These are phyloP conservation scores for Ettlia oleoabundans DNA, from an alignment of 139 green algal genomes.

Conservation along the genomic window DNA sequence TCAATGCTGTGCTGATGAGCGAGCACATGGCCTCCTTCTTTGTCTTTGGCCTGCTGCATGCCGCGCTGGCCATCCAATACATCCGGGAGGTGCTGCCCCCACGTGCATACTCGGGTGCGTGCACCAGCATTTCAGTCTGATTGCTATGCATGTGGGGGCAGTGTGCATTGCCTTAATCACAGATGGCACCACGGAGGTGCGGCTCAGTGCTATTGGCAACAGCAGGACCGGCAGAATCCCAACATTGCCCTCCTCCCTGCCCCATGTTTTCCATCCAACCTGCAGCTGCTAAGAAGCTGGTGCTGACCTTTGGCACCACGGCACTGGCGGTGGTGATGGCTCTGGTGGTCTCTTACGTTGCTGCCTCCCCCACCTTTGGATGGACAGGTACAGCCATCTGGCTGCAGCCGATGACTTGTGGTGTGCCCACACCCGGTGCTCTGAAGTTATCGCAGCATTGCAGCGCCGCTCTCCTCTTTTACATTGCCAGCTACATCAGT, in stretches of 20 bases:
- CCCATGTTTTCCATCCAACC: too few relatives aligned
- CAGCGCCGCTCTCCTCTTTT: too few relatives aligned
- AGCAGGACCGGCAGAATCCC: too few relatives aligned
- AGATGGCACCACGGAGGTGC: too few relatives aligned
- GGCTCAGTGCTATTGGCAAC: too few relatives aligned
- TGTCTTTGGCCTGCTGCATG: slow-evolving; percentile 83
- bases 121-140: neutral
- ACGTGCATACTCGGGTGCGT: slow-evolving; percentile 51
- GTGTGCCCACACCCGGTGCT: too few relatives aligned
- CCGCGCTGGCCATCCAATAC: slow-evolving; percentile 69
- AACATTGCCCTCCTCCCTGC: too few relatives aligned
- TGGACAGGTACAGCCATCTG: slow-evolving; percentile 96
- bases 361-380: slow-evolving; percentile 90
- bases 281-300: slow-evolving; percentile 58
- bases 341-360: slow-evolving; percentile 77
- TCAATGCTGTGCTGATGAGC: slow-evolving; percentile 95
- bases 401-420: too few relatives aligned
- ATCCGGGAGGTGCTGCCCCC: slow-evolving; percentile 60
- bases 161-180: neutral
- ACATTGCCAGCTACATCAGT: too few relatives aligned
- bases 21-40: slow-evolving; percentile 97
- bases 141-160: neutral
- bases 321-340: slow-evolving; percentile 54
- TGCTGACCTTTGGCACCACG: slow-evolving; percentile 56
- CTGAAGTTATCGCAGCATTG: too few relatives aligned